Evolutionary conservation across 2,329 filamentous ascomycete genomes (phyloP).

Genomic region (Aspergillus quadrilineatus): DNA sequence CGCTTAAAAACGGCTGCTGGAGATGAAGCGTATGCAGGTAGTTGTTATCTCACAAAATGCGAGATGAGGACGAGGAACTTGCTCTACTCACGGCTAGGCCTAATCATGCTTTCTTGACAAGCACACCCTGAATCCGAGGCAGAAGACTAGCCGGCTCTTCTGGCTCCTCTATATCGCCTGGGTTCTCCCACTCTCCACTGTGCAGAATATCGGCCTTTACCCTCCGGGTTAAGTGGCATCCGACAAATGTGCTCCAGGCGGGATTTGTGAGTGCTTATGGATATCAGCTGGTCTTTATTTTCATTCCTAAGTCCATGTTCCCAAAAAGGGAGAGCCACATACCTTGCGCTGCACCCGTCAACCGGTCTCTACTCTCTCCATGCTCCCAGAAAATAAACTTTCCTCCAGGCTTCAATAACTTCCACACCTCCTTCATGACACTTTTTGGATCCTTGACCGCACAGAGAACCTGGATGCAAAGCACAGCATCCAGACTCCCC

Average conservation of each 20-base stretch:
- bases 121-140: constrained; percentile 23
- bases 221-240: constrained; percentile 20
- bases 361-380: constrained; percentile 15
- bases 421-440: constrained; percentile 35
- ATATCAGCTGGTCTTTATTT: constrained; percentile 8
- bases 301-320: neutral
- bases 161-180: constrained; percentile 17
- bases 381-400: constrained; percentile 52
- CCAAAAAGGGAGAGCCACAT: constrained; percentile 30
- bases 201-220: constrained; percentile 21
- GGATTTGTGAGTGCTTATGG: constrained; percentile 21
- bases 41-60: no score
- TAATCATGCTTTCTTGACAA: constrained; percentile 17
- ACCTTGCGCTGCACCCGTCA: constrained; percentile 31
- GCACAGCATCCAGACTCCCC: constrained; percentile 39
- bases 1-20: no score
- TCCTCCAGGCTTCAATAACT: constrained; percentile 48
- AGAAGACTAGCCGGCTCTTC: constrained; percentile 18
- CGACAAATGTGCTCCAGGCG: constrained; percentile 21
- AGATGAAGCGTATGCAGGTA: no score
- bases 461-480: constrained; percentile 49
- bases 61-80: no score
- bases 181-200: constrained; percentile 23
- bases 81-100: no score
- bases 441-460: constrained; percentile 31